These are phyloP conservation scores for Salvia hispanica DNA, from an alignment of 257 asterid genomes.

Conservation along the genomic window DNA sequence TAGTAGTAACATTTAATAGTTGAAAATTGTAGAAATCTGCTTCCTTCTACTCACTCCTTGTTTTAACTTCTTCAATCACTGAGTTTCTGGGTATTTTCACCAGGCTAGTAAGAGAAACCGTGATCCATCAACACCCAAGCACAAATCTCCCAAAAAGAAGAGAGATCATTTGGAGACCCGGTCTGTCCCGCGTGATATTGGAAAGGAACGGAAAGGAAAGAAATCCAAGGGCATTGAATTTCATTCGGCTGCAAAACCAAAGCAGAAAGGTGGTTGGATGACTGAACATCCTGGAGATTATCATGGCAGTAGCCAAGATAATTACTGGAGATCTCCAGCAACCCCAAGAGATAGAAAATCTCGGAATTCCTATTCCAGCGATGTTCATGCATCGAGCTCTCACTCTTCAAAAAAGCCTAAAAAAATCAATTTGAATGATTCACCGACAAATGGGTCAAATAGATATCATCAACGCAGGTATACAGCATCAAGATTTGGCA, in stretches of 20 bases:
- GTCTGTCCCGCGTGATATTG: conserved; percentile 59
- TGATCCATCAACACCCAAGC: conserved; percentile 72
- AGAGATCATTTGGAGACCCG: conserved; percentile 40
- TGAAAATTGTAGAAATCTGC: conserved; percentile 7
- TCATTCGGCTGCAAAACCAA: conserved; percentile 41
- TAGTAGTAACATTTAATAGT: neutral
- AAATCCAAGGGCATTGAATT: conserved; percentile 35
- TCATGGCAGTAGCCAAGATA: conserved; percentile 29
- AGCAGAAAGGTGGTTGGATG: conserved; percentile 75
- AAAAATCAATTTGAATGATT: conserved; percentile 36
- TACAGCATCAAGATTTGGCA: conserved; percentile 59
- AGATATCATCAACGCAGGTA: conserved; percentile 42
- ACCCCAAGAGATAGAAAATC: conserved; percentile 50
- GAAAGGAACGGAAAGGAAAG: conserved; percentile 38
- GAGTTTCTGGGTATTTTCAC: conserved; percentile 16
- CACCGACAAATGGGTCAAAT: conserved; percentile 41
- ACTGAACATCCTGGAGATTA: conserved; percentile 59
- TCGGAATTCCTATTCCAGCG: conserved; percentile 31
- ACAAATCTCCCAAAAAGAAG: conserved; percentile 47
- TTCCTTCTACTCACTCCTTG: neutral
- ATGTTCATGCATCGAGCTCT: conserved; percentile 47
- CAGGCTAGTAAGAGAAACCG: conserved; percentile 60
- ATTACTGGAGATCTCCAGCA: conserved; percentile 61
- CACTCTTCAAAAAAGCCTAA: conserved; percentile 41
- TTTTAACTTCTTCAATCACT: neutral